Percentiles rank a stretch among this genome's conserved stretches.
Evolutionary conservation across 2,329 filamentous ascomycete genomes (phyloP).

Genomic region (Xylariomycetidae sp.): DNA sequence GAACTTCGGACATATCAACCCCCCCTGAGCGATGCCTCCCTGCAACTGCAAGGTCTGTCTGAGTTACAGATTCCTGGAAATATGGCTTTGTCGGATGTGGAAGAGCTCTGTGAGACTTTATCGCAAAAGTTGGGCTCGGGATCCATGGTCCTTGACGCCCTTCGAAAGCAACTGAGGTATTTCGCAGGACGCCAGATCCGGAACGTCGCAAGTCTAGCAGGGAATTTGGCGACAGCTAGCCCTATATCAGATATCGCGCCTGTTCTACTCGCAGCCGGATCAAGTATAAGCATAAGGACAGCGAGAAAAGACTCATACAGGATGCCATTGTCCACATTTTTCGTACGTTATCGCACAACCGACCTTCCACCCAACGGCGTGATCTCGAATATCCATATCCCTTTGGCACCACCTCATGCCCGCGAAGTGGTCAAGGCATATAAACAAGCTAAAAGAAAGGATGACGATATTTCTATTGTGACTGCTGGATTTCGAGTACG

Average conservation of each 20-base stretch:
- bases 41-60: constrained; percentile 43
- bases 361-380: constrained; percentile 74
- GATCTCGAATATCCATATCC: constrained; percentile 77
- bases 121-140: constrained; percentile 64
- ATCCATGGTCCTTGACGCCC: constrained; percentile 76
- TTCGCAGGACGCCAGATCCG: constrained; percentile 91
- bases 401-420: constrained; percentile 58
- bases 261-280: constrained; percentile 78
- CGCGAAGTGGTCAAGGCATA: constrained; percentile 82
- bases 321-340: constrained; percentile 84
- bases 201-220: constrained; percentile 88
- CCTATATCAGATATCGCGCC: constrained; percentile 94
- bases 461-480: constrained; percentile 96
- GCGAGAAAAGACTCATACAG: constrained; percentile 61
- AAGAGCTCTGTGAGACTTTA: constrained; percentile 75
- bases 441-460: constrained; percentile 93
- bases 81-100: constrained; percentile 84
- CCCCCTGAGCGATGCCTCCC: constrained; percentile 70
- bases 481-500: constrained; percentile 75
- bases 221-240: constrained; percentile 85
- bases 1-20: constrained; percentile 77
- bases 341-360: constrained; percentile 81
- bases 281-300: constrained; percentile 72
- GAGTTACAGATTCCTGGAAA: constrained; percentile 33
- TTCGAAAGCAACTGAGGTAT: constrained; percentile 85